phyloP scores from a whole-genome alignment of 768 basidiomycete genomes.

The Boletus fagicola region DNA sequence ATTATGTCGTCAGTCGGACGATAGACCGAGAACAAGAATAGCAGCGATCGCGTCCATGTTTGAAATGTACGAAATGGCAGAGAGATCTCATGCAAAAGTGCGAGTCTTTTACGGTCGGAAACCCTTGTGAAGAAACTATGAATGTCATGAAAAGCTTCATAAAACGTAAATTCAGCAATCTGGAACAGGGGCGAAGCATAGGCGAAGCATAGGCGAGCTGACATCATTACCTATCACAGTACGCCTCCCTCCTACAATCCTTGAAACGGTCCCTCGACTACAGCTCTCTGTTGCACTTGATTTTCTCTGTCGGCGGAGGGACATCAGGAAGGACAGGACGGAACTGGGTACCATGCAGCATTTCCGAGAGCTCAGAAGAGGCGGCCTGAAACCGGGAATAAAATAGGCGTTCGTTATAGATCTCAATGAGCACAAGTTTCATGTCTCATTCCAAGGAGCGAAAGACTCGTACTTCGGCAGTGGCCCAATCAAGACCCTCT shows the following conservation, averaged over 20 bases:
- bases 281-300: constrained; percentile 54
- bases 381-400: constrained; percentile 54
- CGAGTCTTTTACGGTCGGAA: no score
- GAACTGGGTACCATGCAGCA: constrained; percentile 61
- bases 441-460: neutral
- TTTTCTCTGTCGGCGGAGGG: constrained; percentile 34
- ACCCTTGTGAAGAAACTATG: no score
- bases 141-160: no score
- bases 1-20: no score
- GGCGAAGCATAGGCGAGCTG: no score
- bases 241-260: constrained; percentile 30
- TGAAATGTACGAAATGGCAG: no score
- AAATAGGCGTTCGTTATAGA: constrained; percentile 23
- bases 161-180: no score
- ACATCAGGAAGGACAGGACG: constrained; percentile 61
- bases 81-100: no score
- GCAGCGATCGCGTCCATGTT: no score
- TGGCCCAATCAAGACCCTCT: constrained; percentile 83
- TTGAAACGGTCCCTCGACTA: constrained; percentile 60
- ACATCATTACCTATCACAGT: no score
- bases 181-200: no score
- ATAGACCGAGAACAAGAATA: no score
- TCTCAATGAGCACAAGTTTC: neutral
- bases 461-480: constrained; percentile 64
- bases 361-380: constrained; percentile 60